These are phyloP conservation scores for Teunomyces atbi DNA, from an alignment of 805 yeast species.

Conservation along the genomic window DNA sequence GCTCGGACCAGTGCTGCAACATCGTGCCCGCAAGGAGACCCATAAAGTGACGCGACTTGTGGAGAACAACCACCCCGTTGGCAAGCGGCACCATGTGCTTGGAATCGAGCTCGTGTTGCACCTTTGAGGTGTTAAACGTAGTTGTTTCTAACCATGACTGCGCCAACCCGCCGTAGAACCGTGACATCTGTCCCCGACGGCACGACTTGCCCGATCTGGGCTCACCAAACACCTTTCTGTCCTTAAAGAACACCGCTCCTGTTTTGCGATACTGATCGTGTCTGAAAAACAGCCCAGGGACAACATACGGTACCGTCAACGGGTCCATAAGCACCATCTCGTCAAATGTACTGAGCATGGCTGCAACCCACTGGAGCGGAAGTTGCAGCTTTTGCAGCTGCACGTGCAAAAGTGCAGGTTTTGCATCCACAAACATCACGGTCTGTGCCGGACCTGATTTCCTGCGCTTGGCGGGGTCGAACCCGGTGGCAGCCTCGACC, in stretches of 20 bases:
- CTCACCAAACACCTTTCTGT: conserved; percentile 11
- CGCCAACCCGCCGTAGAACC: not conserved
- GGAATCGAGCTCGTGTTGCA: not conserved
- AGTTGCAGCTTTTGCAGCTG: not conserved
- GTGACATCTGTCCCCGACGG: not conserved
- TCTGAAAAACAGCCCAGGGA: conserved; percentile 8
- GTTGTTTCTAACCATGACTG: not conserved
- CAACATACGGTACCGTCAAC: conserved; percentile 7
- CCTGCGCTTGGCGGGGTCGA: not conserved
- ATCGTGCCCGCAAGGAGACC: conserved; percentile 8
- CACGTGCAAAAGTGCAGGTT: not conserved
- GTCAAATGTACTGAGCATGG: conserved; percentile 10
- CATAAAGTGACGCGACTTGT: conserved; percentile 8
- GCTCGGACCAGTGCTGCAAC: conserved; percentile 8
- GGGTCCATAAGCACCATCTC: conserved; percentile 11
- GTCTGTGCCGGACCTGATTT: not conserved
- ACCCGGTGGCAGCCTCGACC: conserved; percentile 5
- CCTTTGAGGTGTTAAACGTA: not conserved
- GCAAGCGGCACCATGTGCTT: not conserved
- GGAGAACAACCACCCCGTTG: conserved; percentile 7
- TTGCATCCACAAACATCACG: not conserved
- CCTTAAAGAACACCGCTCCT: conserved; percentile 24
- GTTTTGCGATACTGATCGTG: conserved; percentile 14
- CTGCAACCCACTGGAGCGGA: conserved; percentile 9
- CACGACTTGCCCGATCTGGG: conserved; percentile 4